These are phyloP conservation scores for Penicillium sp. DNA, from an alignment of 2,329 filamentous ascomycete species.

Conservation along the genomic window DNA sequence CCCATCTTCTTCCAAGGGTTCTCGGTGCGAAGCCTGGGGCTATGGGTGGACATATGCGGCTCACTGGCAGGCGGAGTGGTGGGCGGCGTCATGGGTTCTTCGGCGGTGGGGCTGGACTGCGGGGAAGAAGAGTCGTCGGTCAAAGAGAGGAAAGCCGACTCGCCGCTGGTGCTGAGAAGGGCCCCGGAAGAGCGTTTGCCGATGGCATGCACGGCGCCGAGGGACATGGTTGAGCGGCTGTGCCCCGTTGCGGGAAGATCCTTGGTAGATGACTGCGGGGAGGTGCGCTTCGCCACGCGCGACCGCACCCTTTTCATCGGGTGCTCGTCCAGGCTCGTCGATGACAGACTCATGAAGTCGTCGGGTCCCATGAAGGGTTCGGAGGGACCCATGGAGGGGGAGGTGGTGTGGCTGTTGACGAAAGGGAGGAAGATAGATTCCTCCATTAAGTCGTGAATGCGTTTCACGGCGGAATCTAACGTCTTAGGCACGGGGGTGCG, in stretches of 20 bases:
- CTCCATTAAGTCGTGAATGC: slow-evolving; percentile 95
- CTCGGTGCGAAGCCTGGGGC: slow-evolving; percentile 44
- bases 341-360: slow-evolving; percentile 35
- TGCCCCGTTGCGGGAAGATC: slow-evolving; percentile 30
- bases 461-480: slow-evolving; percentile 77
- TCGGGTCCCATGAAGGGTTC: slow-evolving; percentile 42
- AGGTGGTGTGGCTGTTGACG: slow-evolving; percentile 64
- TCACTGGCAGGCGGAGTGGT: slow-evolving; percentile 52
- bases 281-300: slow-evolving; percentile 28
- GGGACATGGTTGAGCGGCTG: slow-evolving; percentile 32
- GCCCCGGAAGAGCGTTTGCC: slow-evolving; percentile 40
- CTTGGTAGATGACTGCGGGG: slow-evolving; percentile 32
- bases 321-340: slow-evolving; percentile 31
- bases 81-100: slow-evolving; percentile 51
- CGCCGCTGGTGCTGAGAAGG: slow-evolving; percentile 37
- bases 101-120: slow-evolving; percentile 41
- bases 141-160: slow-evolving; percentile 38
- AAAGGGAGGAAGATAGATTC: slow-evolving; percentile 93
- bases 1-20: slow-evolving; percentile 55
- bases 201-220: slow-evolving; percentile 32
- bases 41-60: slow-evolving; percentile 31
- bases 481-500: slow-evolving; percentile 70
- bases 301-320: slow-evolving; percentile 27
- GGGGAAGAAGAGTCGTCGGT: slow-evolving; percentile 48
- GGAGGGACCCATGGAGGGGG: slow-evolving; percentile 47